Evolutionary conservation across 2,329 filamentous ascomycete genomes (phyloP), one percentile per base, ranked within the genome.

Genomic region (Juglanconis sp.): DNA sequence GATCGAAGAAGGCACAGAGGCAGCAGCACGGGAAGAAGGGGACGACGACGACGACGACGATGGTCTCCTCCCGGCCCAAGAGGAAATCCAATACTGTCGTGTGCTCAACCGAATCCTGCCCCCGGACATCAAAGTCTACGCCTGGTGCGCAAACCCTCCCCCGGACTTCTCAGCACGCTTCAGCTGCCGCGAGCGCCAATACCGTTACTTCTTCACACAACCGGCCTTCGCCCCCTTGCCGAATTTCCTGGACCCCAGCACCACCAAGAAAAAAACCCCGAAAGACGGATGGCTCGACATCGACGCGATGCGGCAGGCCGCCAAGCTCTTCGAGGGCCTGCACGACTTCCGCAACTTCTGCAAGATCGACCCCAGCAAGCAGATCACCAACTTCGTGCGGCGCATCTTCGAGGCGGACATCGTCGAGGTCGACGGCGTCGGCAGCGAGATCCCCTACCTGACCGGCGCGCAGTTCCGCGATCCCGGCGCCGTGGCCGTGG

Each of bases 331-430:
- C 66, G 85, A 92, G 67, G 95, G 95, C 5, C 74, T 87, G 55
- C 91, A 98, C 74, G 95, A 99, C 77, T 99, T 98, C 77, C 87
- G 95, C 62, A 99, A 99, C 74, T 90, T 98, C 71, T 98, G 95
- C 82, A 96, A 96, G 74, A 81, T 98, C 61, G 95, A 99, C 74
- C 83, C 90, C 1, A 87, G 83, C 68, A 98, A 98, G 79, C 91
- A 96, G 74, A 91, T 96, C 67, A 86, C 86, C 38, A 95, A 91
- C 71, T 98, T 94, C 69, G 78, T 85, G 67, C 82, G 95, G 47
- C 83, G 85, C 48, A 92, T 99, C 67, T 93, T 89, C 72, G 86
- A 90, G 74, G 85, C 92, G 9, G 87, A 89, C 68, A 90, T 99
- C 64, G 87, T 91, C 61, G 83, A 89, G 69, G 86, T 93, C 2